Conservation (phyloP, 2,329 filamentous ascomycete genomes). For the Penicillium sp. region DNA sequence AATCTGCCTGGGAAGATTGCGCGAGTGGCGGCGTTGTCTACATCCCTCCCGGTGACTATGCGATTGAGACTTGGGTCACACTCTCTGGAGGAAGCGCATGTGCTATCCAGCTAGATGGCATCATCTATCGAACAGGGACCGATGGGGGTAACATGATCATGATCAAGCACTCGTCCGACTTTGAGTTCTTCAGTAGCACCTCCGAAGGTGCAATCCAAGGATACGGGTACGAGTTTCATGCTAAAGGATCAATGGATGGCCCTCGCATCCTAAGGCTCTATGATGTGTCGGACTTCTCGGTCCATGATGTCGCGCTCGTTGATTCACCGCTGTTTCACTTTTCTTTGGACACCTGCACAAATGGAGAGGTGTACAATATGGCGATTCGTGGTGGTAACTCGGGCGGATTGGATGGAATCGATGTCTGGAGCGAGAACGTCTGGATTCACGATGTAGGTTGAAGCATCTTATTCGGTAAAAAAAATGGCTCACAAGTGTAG, state of each 20-base stretch:
- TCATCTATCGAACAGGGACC: constrained; percentile 57
- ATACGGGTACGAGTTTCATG: constrained; percentile 56
- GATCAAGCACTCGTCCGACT: constrained; percentile 55
- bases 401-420: constrained; percentile 62
- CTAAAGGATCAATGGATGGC: constrained; percentile 44
- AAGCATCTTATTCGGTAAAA: neutral
- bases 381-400: constrained; percentile 58
- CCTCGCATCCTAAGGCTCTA: constrained; percentile 54
- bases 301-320: constrained; percentile 56
- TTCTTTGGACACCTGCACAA: constrained; percentile 54
- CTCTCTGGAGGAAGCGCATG: constrained; percentile 54
- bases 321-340: constrained; percentile 59
- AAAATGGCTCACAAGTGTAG: constrained; percentile 18
- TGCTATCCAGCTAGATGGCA: constrained; percentile 59
- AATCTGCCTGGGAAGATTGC: constrained; percentile 56
- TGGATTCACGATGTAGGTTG: constrained; percentile 59
- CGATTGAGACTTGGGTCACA: constrained; percentile 55
- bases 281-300: constrained; percentile 52
- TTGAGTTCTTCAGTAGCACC: constrained; percentile 60
- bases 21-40: constrained; percentile 57
- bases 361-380: constrained; percentile 62
- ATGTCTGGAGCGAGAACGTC: constrained; percentile 60
- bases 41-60: constrained; percentile 56
- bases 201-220: constrained; percentile 59
- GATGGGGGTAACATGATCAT: constrained; percentile 60